Conservation (phyloP, 2,329 filamentous ascomycete genomes). For the Cytospora paraplurivora region DNA sequence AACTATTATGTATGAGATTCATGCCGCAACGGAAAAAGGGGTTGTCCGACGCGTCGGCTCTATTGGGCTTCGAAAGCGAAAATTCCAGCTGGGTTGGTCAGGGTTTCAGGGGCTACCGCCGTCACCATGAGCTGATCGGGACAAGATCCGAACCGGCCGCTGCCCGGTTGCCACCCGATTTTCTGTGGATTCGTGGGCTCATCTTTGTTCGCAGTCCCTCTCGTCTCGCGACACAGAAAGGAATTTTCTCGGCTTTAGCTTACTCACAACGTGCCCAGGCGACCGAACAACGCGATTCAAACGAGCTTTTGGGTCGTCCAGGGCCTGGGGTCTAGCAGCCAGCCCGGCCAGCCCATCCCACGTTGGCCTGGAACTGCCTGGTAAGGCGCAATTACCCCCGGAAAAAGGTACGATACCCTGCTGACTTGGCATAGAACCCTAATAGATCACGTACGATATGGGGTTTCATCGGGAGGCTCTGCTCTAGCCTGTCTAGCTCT, state of each 20-base stretch:
- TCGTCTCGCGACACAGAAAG: neutral
- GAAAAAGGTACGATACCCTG: no score
- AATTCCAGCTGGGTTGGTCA: neutral
- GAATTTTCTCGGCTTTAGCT: neutral
- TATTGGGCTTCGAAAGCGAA: neutral
- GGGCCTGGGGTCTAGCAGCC: neutral
- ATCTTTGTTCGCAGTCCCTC: no score
- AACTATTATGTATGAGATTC: no score
- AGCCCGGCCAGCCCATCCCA: slow-evolving; percentile 5
- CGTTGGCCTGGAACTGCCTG: neutral
- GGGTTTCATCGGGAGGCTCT: no score
- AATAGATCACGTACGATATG: no score
- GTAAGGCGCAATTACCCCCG: no score
- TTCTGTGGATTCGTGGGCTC: slow-evolving; percentile 19
- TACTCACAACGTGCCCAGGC: slow-evolving; percentile 19
- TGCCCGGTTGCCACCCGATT: slow-evolving; percentile 16
- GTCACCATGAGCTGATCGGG: slow-evolving; percentile 27
- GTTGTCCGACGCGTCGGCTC: neutral
- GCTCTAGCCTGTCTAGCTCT: neutral
- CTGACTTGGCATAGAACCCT: no score
- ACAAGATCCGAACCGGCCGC: slow-evolving; percentile 17
- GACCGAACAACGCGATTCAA: slow-evolving; percentile 9
- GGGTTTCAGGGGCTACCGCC: slow-evolving; percentile 4
- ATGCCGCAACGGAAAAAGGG: no score
- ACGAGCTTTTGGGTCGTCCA: slow-evolving; percentile 5